These are phyloP conservation scores for Apiotrichum domesticum DNA, from an alignment of 1,284 basidiomycete species.

Conservation along the genomic window DNA sequence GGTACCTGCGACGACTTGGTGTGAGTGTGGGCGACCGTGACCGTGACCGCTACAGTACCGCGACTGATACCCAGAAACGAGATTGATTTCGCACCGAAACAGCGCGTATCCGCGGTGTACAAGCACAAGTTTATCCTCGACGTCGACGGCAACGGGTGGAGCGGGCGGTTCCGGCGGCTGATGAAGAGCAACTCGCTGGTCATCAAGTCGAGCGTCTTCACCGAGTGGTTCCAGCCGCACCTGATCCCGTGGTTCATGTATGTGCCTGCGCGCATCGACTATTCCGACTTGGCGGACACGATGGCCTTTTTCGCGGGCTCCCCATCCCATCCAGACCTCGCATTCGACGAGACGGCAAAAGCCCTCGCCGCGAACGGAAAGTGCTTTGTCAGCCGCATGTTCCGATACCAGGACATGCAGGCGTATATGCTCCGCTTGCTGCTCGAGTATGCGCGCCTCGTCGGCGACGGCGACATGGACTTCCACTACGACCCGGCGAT, in stretches of 20 bases:
- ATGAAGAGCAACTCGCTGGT: constrained; percentile 49
- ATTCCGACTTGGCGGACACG: constrained; percentile 42
- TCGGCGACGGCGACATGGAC: constrained; percentile 10
- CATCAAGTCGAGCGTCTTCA: constrained; percentile 49
- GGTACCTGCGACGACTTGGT: constrained; percentile 40
- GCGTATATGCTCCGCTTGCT: constrained; percentile 46
- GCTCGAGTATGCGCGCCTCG: constrained; percentile 40
- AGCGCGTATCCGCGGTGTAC: constrained; percentile 28
- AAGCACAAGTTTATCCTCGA: constrained; percentile 49
- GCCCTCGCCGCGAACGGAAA: constrained; percentile 44
- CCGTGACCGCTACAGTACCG: no score
- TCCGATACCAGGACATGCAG: constrained; percentile 42
- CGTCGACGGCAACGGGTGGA: constrained; percentile 51
- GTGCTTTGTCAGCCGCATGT: constrained; percentile 45
- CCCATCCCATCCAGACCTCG: constrained; percentile 34
- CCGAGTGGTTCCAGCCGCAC: constrained; percentile 45
- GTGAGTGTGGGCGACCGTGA: constrained; percentile 18
- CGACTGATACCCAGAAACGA: constrained; percentile 21
- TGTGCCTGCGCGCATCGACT: constrained; percentile 44
- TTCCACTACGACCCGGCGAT: constrained; percentile 6
- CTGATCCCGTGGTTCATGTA: constrained; percentile 48
- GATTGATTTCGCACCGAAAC: constrained; percentile 33
- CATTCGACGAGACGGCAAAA: constrained; percentile 45
- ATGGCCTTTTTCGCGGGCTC: constrained; percentile 45
- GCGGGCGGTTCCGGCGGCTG: constrained; percentile 40